These are phyloP conservation scores for Cladophialophora carrionii DNA, from an alignment of 2,329 filamentous ascomycete genomes.

Conservation along the genomic window DNA sequence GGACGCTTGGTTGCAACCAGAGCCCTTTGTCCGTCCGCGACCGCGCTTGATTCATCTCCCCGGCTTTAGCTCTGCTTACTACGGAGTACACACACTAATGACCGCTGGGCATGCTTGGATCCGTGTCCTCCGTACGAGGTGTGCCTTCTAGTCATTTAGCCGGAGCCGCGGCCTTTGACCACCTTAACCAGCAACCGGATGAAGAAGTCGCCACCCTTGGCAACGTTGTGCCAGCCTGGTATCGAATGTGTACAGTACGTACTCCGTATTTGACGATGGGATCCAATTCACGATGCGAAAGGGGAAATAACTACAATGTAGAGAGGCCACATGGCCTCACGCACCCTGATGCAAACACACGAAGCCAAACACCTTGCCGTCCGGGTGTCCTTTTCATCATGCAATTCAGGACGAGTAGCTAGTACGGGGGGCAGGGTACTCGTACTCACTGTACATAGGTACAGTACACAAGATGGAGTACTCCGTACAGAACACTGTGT, in stretches of 20 bases:
- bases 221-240: background rate
- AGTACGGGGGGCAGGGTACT: too few relatives aligned
- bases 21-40: background rate
- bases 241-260: too few relatives aligned
- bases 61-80: constrained; percentile 1
- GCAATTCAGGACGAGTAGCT: too few relatives aligned
- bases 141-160: background rate
- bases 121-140: too few relatives aligned
- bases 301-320: background rate
- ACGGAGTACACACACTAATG: background rate
- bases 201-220: background rate
- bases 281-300: background rate
- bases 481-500: too few relatives aligned
- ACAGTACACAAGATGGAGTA: too few relatives aligned
- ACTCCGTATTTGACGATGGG: background rate
- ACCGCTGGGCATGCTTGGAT: too few relatives aligned
- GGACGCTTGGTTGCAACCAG: background rate
- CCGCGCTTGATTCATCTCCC: constrained; percentile 4
- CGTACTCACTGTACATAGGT: too few relatives aligned
- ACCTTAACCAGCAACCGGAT: background rate
- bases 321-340: background rate
- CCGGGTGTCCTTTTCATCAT: too few relatives aligned
- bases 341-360: background rate
- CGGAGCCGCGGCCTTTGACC: background rate
- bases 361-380: background rate